phyloP scores from a whole-genome alignment of 164 flowering plant genomes.

The Stephania japonica region DNA sequence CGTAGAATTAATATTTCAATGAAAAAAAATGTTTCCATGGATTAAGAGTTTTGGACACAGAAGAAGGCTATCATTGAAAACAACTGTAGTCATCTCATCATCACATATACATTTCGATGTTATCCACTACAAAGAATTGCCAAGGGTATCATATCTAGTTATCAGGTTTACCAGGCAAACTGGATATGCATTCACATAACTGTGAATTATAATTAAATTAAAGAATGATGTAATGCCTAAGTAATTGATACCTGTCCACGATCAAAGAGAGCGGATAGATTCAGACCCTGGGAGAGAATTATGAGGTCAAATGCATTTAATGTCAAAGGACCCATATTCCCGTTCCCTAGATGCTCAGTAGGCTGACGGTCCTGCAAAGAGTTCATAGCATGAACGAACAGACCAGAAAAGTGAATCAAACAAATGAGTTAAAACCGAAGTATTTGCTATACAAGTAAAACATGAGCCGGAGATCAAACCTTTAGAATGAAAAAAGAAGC shows the following conservation, averaged over 20 bases:
- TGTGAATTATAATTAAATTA: neutral
- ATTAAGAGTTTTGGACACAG: neutral
- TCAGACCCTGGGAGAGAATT: conserved; percentile 92
- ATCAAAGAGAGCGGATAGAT: conserved; percentile 83
- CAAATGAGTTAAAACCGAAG: neutral
- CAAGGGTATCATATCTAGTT: neutral
- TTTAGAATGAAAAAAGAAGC: neutral
- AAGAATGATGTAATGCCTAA: neutral
- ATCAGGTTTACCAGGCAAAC: neutral
- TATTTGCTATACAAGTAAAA: neutral
- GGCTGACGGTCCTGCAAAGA: conserved; percentile 44
- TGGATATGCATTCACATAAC: neutral
- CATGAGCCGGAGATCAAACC: neutral
- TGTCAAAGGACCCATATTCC: conserved; percentile 58
- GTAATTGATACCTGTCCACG: conserved; percentile 58
- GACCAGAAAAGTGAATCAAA: neutral
- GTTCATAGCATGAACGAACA: conserved; percentile 6
- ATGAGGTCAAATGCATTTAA: conserved; percentile 95
- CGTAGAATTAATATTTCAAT: neutral
- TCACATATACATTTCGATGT: neutral
- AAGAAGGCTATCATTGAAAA: too few relatives aligned
- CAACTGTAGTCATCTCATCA: neutral
- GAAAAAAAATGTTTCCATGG: neutral
- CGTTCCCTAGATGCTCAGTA: conserved; percentile 37
- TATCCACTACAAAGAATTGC: neutral